Conservation (phyloP, 208 protist genomes). For the Wallacemonas sp. region DNA sequence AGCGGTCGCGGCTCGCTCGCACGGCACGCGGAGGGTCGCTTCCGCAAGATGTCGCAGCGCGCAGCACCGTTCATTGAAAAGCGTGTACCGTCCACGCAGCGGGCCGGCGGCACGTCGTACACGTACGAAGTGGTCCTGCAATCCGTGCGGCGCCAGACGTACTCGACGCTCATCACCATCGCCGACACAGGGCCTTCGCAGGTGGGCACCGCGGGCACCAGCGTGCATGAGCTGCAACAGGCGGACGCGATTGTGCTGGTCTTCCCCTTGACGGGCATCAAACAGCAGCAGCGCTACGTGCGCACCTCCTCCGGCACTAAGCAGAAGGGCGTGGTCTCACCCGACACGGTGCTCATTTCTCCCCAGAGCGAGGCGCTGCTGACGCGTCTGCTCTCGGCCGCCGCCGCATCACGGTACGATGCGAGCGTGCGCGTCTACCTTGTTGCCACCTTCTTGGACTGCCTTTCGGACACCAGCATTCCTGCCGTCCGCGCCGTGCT, state of each 20-base stretch:
- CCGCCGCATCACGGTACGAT: not conserved
- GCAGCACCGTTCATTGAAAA: constrained; percentile 14
- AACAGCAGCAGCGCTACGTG: constrained; percentile 10
- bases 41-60: constrained; percentile 14
- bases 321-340: not conserved
- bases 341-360: constrained; percentile 17
- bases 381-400: constrained; percentile 22
- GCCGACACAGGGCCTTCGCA: constrained; percentile 19
- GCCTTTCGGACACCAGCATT: constrained; percentile 21
- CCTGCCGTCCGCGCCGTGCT: constrained; percentile 21
- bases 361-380: constrained; percentile 19
- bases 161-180: constrained; percentile 16
- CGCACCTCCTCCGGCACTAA: not conserved
- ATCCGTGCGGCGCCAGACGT: not conserved
- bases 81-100: constrained; percentile 9
- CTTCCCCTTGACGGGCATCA: constrained; percentile 29
- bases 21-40: constrained; percentile 4
- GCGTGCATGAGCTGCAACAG: constrained; percentile 7
- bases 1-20: constrained; percentile 30
- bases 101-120: constrained; percentile 12
- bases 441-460: constrained; percentile 27
- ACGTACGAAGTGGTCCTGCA: constrained; percentile 17
- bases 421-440: constrained; percentile 18
- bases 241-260: constrained; percentile 24
- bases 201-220: constrained; percentile 15